Evolutionary conservation across 768 basidiomycete species (phyloP).

Genomic region (Lyophyllum shimeji): DNA sequence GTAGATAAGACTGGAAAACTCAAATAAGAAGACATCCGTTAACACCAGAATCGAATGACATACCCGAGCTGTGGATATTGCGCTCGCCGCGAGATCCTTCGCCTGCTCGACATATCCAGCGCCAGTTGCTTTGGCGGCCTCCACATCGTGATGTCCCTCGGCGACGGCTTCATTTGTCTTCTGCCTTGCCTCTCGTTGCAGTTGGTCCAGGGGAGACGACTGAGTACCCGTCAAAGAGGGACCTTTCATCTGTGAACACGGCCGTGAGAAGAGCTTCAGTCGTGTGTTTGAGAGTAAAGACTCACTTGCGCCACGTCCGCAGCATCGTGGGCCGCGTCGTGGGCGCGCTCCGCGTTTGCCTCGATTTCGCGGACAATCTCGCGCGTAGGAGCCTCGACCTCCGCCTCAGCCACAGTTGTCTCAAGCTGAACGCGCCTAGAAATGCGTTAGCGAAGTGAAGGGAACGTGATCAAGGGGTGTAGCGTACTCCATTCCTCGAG

Average conservation of each 20-base stretch:
- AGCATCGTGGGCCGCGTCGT: slow-evolving; percentile 49
- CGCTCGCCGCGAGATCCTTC: slow-evolving; percentile 43
- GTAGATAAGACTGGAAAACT: slow-evolving; percentile 24
- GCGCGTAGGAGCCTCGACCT: slow-evolving; percentile 44
- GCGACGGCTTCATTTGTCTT: slow-evolving; percentile 54
- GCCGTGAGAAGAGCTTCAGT: background rate
- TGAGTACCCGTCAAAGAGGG: slow-evolving; percentile 25
- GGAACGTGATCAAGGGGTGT: background rate
- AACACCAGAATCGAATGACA: background rate
- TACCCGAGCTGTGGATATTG: slow-evolving; percentile 47
- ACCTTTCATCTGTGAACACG: slow-evolving; percentile 28
- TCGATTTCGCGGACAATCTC: slow-evolving; percentile 43
- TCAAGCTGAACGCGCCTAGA: slow-evolving; percentile 36
- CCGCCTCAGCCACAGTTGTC: slow-evolving; percentile 57
- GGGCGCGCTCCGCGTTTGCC: slow-evolving; percentile 42
- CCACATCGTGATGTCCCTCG: slow-evolving; percentile 54
- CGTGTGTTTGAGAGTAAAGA: background rate
- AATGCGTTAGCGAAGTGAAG: background rate
- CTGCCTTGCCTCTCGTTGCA: slow-evolving; percentile 32
- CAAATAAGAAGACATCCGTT: background rate
- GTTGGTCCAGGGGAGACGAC: slow-evolving; percentile 32
- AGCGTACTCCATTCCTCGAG: slow-evolving; percentile 32
- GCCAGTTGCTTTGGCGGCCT: slow-evolving; percentile 42
- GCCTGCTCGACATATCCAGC: slow-evolving; percentile 56
- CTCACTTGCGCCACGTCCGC: slow-evolving; percentile 54